A percentile compares a stretch with the other conserved stretches of the same genome.
These are phyloP conservation scores for Phytophthora colocasiae DNA, from an alignment of 352 stramenopile species.

Conservation along the genomic window DNA sequence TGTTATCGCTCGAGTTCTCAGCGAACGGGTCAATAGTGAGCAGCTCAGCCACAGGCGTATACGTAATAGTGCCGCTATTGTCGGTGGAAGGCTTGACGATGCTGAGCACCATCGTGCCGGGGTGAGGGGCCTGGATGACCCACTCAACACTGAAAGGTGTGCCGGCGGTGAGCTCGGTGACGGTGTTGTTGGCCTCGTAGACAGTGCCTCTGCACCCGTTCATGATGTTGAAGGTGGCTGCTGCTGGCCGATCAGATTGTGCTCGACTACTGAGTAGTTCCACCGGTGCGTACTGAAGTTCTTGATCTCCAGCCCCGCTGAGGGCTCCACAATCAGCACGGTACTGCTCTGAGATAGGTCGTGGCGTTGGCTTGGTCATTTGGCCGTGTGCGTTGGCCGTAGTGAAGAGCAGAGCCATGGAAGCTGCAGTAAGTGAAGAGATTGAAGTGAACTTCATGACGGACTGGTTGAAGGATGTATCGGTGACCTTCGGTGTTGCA, in stretches of 20 bases:
- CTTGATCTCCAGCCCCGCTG: slow-evolving; percentile 51
- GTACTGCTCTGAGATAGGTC: slow-evolving; percentile 51
- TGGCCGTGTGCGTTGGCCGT: slow-evolving; percentile 40
- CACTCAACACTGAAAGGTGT: slow-evolving; percentile 58
- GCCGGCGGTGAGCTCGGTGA: slow-evolving; percentile 50
- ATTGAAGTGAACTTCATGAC: slow-evolving; percentile 32
- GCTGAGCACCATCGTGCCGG: slow-evolving; percentile 56
- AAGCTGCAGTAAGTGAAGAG: slow-evolving; percentile 7
- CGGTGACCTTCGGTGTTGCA: not conserved
- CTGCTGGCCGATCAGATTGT: slow-evolving; percentile 49
- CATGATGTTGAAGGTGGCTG: slow-evolving; percentile 64
- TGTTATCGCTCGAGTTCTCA: slow-evolving; percentile 13
- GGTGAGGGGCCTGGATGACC: slow-evolving; percentile 64
- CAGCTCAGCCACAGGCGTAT: slow-evolving; percentile 36
- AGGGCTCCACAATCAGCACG: slow-evolving; percentile 49
- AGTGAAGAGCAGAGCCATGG: slow-evolving; percentile 13
- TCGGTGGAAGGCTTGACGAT: slow-evolving; percentile 60
- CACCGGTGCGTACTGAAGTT: slow-evolving; percentile 59
- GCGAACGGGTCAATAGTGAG: slow-evolving; percentile 41
- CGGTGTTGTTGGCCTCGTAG: slow-evolving; percentile 52
- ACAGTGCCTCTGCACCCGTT: slow-evolving; percentile 71
- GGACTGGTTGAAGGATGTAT: not conserved
- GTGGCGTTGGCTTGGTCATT: slow-evolving; percentile 40
- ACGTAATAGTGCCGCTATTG: slow-evolving; percentile 51
- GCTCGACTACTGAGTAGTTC: slow-evolving; percentile 58